Conservation (phyloP, 2,329 filamentous ascomycete species). For the Fusarium sp. region DNA sequence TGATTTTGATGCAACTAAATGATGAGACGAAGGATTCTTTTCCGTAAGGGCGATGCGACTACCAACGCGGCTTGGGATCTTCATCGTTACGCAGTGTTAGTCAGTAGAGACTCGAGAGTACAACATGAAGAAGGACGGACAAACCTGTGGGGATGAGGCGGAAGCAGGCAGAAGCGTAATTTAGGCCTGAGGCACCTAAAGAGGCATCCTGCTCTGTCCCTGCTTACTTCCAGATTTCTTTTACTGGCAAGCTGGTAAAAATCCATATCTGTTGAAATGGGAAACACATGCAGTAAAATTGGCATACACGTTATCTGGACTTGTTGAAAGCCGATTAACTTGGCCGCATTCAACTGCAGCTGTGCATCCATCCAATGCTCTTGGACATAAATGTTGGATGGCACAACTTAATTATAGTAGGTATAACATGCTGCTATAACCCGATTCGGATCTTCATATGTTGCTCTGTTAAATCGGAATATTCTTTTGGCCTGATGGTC, state of each 20-base stretch:
- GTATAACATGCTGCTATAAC: too few species aligned
- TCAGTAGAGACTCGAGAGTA: not conserved
- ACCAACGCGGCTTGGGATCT: not conserved
- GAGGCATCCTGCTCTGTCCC: not conserved
- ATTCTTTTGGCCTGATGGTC: not conserved
- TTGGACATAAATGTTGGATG: not conserved
- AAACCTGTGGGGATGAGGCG: not conserved
- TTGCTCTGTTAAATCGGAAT: too few species aligned
- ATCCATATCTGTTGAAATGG: not conserved
- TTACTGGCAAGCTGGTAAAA: not conserved
- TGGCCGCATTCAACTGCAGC: not conserved
- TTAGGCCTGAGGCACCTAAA: slow-evolving; percentile 20
- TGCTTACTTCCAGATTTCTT: not conserved
- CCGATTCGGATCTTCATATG: too few species aligned
- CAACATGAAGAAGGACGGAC: not conserved
- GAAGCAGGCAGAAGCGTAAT: slow-evolving; percentile 1
- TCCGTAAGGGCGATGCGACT: too few species aligned
- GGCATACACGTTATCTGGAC: not conserved
- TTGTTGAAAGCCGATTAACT: not conserved
- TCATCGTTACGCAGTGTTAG: not conserved
- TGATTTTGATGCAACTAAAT: not conserved
- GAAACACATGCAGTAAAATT: not conserved
- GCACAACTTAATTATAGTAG: too few species aligned
- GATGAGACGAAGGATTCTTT: too few species aligned
- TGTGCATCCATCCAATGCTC: not conserved